These are phyloP conservation scores for Phytophthora brassicae DNA, from an alignment of 352 stramenopile species.

Conservation along the genomic window DNA sequence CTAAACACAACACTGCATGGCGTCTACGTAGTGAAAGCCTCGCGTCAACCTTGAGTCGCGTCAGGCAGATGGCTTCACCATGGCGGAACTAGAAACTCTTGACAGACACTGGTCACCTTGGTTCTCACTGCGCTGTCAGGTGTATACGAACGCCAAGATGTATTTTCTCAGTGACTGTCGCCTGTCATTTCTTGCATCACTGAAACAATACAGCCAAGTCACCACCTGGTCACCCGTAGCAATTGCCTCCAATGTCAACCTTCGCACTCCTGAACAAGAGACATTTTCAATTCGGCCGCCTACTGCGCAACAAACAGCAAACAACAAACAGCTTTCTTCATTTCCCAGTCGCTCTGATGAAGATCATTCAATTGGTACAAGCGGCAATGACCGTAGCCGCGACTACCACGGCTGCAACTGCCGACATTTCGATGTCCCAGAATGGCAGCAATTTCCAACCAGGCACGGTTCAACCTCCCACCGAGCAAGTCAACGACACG, in stretches of 20 bases:
- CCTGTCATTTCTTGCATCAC: neutral
- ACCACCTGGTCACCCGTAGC: neutral
- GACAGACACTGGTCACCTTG: slow-evolving; percentile 19
- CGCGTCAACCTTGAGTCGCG: slow-evolving; percentile 10
- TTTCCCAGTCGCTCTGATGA: slow-evolving; percentile 20
- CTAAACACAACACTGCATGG: slow-evolving; percentile 6
- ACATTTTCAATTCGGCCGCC: slow-evolving; percentile 35
- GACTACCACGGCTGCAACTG: slow-evolving; percentile 1
- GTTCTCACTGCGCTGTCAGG: slow-evolving; percentile 17
- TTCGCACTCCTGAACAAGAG: slow-evolving; percentile 12
- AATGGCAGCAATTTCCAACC: slow-evolving; percentile 18
- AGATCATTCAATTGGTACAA: slow-evolving; percentile 33
- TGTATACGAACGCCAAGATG: slow-evolving; percentile 16
- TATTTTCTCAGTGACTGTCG: slow-evolving; percentile 24
- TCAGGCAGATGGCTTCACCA: neutral
- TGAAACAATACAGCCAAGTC: slow-evolving; percentile 18
- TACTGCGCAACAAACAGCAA: slow-evolving; percentile 21
- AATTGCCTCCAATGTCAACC: slow-evolving; percentile 14
- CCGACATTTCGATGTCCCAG: slow-evolving; percentile 27
- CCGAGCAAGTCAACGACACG: slow-evolving; percentile 11
- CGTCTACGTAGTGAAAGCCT: slow-evolving; percentile 17
- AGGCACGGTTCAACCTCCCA: slow-evolving; percentile 24
- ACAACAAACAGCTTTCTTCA: slow-evolving; percentile 5
- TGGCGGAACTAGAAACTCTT: slow-evolving; percentile 17
- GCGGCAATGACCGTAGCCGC: slow-evolving; percentile 9